phyloP scores from a whole-genome alignment of 768 basidiomycete genomes.

The Russula vinacea region DNA sequence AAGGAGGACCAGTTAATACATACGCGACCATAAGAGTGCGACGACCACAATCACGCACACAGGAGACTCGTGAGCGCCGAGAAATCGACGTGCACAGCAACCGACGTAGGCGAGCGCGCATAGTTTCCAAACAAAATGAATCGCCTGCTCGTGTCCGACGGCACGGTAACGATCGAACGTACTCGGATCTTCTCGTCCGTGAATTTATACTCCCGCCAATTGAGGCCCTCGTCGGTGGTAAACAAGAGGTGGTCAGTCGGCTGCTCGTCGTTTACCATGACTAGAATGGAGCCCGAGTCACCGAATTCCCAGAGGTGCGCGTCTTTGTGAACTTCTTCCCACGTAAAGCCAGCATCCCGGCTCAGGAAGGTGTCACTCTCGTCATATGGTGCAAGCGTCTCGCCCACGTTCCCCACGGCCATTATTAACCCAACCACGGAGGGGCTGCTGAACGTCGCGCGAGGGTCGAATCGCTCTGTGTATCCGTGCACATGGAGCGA shows the following conservation, averaged over 20 bases:
- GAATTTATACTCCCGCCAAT: slow-evolving; percentile 88
- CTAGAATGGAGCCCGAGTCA: slow-evolving; percentile 89
- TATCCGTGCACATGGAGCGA: slow-evolving; percentile 92
- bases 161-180: slow-evolving; percentile 77
- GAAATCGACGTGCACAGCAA: slow-evolving; percentile 89
- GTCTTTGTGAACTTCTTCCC: slow-evolving; percentile 98
- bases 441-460: slow-evolving; percentile 91
- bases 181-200: slow-evolving; percentile 70
- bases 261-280: slow-evolving; percentile 95
- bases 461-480: slow-evolving; percentile 85
- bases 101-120: slow-evolving; percentile 45
- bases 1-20: slow-evolving; percentile 13
- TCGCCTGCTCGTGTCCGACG: slow-evolving; percentile 83
- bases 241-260: slow-evolving; percentile 86
- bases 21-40: slow-evolving; percentile 1
- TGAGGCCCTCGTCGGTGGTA: slow-evolving; percentile 83
- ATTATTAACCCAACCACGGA: slow-evolving; percentile 90
- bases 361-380: slow-evolving; percentile 95
- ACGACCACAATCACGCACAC: slow-evolving; percentile 52
- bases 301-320: slow-evolving; percentile 98
- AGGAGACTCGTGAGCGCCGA: slow-evolving; percentile 64
- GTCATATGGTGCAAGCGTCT: slow-evolving; percentile 69
- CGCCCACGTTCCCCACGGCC: slow-evolving; percentile 95
- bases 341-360: slow-evolving; percentile 94
- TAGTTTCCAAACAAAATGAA: slow-evolving; percentile 81